Conservation (phyloP, 75 land plant species). For the Larix kaempferi region DNA sequence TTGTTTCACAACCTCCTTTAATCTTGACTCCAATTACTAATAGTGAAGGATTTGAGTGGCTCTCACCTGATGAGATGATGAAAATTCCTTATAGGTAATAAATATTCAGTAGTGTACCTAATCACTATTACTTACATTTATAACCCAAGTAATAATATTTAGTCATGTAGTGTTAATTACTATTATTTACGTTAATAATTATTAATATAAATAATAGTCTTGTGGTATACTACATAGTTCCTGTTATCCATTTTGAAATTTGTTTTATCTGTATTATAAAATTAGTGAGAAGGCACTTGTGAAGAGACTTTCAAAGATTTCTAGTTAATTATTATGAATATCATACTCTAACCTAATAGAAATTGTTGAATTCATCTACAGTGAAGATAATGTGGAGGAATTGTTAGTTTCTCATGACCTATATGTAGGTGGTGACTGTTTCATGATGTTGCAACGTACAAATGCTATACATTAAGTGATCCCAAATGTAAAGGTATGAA, state of each 20-base stretch:
- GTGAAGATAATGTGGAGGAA: constrained; percentile 65
- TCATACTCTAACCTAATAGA: background rate
- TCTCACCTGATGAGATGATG: constrained; percentile 90
- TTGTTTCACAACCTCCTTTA: constrained; percentile 67
- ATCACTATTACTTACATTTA: too few relatives aligned
- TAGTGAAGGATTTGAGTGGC: constrained; percentile 64
- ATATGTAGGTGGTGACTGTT: constrained; percentile 94
- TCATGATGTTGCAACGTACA: constrained; percentile 84
- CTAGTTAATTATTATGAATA: background rate
- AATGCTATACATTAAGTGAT: constrained; percentile 69
- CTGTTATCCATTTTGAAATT: background rate
- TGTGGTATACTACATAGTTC: background rate
- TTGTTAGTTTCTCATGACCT: constrained; percentile 78
- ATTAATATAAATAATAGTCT: too few relatives aligned
- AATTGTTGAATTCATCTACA: constrained; percentile 16
- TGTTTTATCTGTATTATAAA: background rate
- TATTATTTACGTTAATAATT: too few relatives aligned
- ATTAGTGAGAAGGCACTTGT: background rate
- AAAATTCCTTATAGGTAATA: constrained; percentile 57
- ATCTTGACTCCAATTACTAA: constrained; percentile 52
- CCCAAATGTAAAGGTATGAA: constrained; percentile 83
- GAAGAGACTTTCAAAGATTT: background rate
- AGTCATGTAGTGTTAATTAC: too few relatives aligned
- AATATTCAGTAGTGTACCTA: background rate
- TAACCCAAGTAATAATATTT: too few relatives aligned